These are phyloP conservation scores for Dioscorea alata DNA, from an alignment of 106 monocot species.

Conservation along the genomic window DNA sequence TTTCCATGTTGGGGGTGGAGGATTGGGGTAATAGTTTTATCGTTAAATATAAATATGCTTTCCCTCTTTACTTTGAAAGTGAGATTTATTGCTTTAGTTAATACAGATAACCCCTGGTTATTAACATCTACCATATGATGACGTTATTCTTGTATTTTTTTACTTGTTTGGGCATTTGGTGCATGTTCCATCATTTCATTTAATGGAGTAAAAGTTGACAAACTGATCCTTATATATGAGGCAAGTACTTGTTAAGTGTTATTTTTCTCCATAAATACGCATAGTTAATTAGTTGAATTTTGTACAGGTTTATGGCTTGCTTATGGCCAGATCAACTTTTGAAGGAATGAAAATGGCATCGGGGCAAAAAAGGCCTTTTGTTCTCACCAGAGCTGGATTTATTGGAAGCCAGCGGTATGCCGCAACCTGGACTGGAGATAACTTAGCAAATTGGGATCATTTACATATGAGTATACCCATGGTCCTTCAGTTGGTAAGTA, in stretches of 20 bases:
- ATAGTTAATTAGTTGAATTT: neutral
- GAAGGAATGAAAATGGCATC: conserved; percentile 88
- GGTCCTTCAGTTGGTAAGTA: conserved; percentile 93
- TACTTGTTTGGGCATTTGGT: too few species aligned
- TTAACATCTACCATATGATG: too few species aligned
- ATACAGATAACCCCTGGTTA: too few species aligned
- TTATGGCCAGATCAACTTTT: conserved; percentile 96
- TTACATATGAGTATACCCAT: conserved; percentile 95
- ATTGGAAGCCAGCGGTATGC: conserved; percentile 95
- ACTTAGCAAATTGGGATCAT: conserved; percentile 92
- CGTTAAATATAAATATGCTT: too few species aligned
- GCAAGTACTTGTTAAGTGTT: neutral
- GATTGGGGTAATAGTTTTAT: too few species aligned
- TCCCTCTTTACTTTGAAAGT: too few species aligned
- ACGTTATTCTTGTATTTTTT: too few species aligned
- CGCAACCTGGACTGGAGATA: conserved; percentile 98
- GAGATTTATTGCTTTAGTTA: too few species aligned
- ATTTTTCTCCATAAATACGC: neutral
- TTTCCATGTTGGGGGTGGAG: too few species aligned
- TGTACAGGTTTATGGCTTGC: conserved; percentile 85
- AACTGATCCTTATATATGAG: neutral
- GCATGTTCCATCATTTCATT: too few species aligned
- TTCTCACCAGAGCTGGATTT: conserved; percentile 98
- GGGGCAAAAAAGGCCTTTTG: conserved; percentile 72
- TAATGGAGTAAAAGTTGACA: too few species aligned